phyloP scores from a whole-genome alignment of 1,284 basidiomycete genomes.

The Malassezia globosa region DNA sequence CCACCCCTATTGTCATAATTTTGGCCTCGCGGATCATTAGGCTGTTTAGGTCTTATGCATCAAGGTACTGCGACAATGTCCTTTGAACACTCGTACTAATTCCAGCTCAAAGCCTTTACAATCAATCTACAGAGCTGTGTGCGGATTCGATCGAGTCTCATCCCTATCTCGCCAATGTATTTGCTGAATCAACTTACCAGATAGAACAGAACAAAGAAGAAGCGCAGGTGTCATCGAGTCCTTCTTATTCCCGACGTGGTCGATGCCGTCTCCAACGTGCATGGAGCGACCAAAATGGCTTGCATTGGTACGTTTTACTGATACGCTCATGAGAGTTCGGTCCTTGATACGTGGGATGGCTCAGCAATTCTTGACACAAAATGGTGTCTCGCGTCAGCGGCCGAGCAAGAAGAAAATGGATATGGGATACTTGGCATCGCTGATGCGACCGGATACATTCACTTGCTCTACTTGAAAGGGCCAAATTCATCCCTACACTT shows the following conservation, averaged over 20 bases:
- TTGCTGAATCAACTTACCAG: slow-evolving; percentile 44
- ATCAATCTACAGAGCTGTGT: slow-evolving; percentile 31
- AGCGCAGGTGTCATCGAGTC: slow-evolving; percentile 7
- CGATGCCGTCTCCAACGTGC: slow-evolving; percentile 23
- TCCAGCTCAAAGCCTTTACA: slow-evolving; percentile 19
- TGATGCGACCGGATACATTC: slow-evolving; percentile 26
- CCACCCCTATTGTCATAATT: too few species aligned
- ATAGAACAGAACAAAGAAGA: slow-evolving; percentile 29
- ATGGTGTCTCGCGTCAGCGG: slow-evolving; percentile 25
- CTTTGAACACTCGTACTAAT: too few species aligned
- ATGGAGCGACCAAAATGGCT: not conserved
- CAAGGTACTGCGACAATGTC: too few species aligned
- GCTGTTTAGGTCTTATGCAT: too few species aligned
- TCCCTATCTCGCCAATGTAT: slow-evolving; percentile 23
- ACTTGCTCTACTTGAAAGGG: slow-evolving; percentile 18
- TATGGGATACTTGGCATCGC: slow-evolving; percentile 26
- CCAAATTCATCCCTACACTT: not conserved
- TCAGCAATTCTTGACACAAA: slow-evolving; percentile 44
- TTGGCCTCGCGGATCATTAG: too few species aligned
- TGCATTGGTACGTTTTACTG: not conserved
- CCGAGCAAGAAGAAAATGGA: not conserved
- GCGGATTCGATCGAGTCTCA: slow-evolving; percentile 43
- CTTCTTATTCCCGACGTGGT: slow-evolving; percentile 31
- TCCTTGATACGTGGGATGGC: slow-evolving; percentile 17
- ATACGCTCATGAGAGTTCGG: not conserved